A percentile compares a stretch with the other conserved stretches of the same genome.
These are phyloP conservation scores for Gonapodya prolifera DNA, from an alignment of 192 early-diverging fungal species.

Conservation along the genomic window DNA sequence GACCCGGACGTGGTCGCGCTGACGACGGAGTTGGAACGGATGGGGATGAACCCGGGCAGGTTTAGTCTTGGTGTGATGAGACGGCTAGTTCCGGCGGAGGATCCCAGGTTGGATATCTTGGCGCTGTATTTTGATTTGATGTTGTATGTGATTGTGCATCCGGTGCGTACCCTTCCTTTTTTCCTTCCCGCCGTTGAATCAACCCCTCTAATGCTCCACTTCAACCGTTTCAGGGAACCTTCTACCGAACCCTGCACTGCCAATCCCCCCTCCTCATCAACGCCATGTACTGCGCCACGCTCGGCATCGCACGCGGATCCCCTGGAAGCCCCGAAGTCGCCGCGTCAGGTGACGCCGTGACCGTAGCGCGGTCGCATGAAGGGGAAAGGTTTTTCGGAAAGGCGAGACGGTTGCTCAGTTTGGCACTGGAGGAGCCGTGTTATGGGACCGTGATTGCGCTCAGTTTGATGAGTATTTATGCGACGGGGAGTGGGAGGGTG, in stretches of 20 bases:
- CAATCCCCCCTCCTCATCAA: background rate
- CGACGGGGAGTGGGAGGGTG: background rate
- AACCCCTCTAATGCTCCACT: too few species aligned
- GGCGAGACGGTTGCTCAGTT: background rate
- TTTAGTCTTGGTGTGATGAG: background rate
- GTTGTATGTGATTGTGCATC: background rate
- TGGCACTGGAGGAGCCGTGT: background rate
- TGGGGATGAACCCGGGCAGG: background rate
- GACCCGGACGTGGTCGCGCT: background rate
- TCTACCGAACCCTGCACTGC: background rate
- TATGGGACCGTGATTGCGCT: background rate
- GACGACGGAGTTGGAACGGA: background rate
- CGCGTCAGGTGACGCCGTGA: too few species aligned
- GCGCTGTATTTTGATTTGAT: background rate
- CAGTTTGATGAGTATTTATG: background rate
- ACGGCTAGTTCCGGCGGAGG: background rate
- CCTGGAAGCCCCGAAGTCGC: background rate
- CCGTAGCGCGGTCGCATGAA: background rate
- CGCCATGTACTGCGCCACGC: background rate
- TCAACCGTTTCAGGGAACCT: background rate
- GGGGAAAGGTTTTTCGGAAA: background rate
- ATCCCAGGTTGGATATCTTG: background rate
- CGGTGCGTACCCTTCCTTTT: too few species aligned
- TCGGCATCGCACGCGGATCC: background rate
- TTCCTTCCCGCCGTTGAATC: too few species aligned